A percentile compares a stretch with the other conserved stretches of the same genome.
Conservation (phyloP, 768 basidiomycete genomes). For the Podaxis mareebaensis region DNA sequence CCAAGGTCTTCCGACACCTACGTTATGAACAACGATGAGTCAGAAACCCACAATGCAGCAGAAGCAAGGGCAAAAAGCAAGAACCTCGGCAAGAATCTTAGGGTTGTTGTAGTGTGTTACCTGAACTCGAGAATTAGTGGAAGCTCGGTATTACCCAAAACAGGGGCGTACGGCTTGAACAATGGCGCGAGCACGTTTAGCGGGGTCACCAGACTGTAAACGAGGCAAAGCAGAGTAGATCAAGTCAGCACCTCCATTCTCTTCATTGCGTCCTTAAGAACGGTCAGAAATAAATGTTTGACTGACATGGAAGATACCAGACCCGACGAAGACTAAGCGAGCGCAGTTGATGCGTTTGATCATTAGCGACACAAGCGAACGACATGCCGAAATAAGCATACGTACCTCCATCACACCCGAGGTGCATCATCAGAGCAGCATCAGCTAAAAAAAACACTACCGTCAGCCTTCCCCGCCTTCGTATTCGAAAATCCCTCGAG, state of each 20-base stretch:
- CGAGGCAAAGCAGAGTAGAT: slow-evolving; percentile 8
- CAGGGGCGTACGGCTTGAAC: slow-evolving; percentile 76
- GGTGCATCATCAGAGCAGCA: slow-evolving; percentile 98
- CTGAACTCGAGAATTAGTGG: slow-evolving; percentile 34
- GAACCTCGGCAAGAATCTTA: slow-evolving; percentile 84
- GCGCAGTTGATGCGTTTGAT: slow-evolving; percentile 1
- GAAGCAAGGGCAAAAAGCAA: slow-evolving; percentile 5
- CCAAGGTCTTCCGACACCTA: slow-evolving; percentile 84
- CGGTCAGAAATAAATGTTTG: background rate
- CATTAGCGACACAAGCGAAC: slow-evolving; percentile 13
- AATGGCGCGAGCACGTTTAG: slow-evolving; percentile 91
- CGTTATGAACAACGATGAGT: background rate
- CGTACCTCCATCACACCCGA: slow-evolving; percentile 94
- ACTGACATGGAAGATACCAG: slow-evolving; percentile 91
- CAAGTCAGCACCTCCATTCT: background rate
- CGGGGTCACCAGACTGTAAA: slow-evolving; percentile 83
- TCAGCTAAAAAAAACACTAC: slow-evolving; percentile 56
- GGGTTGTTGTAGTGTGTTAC: slow-evolving; percentile 96
- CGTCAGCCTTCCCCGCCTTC: slow-evolving; percentile 1
- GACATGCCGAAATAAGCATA: slow-evolving; percentile 15
- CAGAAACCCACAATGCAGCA: slow-evolving; percentile 10
- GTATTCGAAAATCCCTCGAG: background rate
- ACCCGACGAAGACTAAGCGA: slow-evolving; percentile 88
- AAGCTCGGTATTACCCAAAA: background rate
- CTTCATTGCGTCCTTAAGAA: background rate